These are phyloP conservation scores for Wallacemonas rigidus DNA, from an alignment of 208 protist genomes.

Conservation along the genomic window DNA sequence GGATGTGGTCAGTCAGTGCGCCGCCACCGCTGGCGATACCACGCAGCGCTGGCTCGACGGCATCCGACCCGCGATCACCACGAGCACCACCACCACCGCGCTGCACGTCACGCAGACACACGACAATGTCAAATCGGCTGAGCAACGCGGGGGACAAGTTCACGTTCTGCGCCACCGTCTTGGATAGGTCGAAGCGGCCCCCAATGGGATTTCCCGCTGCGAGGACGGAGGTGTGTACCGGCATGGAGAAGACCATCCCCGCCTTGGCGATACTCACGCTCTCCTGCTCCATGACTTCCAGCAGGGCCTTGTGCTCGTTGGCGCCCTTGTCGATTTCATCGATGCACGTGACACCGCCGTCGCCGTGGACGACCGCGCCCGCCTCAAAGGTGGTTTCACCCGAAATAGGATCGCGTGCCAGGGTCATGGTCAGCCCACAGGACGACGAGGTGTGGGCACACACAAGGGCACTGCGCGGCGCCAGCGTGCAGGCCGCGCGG, in stretches of 20 bases:
- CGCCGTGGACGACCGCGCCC: constrained; percentile 97
- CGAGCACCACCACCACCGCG: constrained; percentile 7
- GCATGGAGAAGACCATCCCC: constrained; percentile 96
- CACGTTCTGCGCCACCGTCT: constrained; percentile 97
- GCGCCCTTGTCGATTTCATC: constrained; percentile 99
- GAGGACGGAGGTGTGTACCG: constrained; percentile 96
- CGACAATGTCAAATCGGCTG: constrained; percentile 99
- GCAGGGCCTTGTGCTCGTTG: constrained; percentile 96
- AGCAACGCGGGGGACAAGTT: constrained; percentile 95
- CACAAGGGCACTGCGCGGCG: constrained; percentile 98
- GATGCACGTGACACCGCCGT: constrained; percentile 98
- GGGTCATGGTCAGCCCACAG: constrained; percentile 98
- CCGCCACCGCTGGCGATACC: constrained; percentile 12
- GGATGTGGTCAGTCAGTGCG: constrained; percentile 94
- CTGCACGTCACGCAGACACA: constrained; percentile 74
- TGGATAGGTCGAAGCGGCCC: constrained; percentile 91
- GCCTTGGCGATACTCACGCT: constrained; percentile 99
- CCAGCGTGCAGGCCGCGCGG: constrained; percentile 85
- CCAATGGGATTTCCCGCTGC: constrained; percentile 98
- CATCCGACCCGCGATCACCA: not conserved
- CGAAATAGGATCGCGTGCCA: constrained; percentile 88
- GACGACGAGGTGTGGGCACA: constrained; percentile 98
- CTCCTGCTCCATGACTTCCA: constrained; percentile 99
- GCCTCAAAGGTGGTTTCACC: constrained; percentile 97
- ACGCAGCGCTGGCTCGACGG: not conserved